These are phyloP conservation scores for Mycena latifolia DNA, from an alignment of 768 basidiomycete genomes.

Conservation along the genomic window DNA sequence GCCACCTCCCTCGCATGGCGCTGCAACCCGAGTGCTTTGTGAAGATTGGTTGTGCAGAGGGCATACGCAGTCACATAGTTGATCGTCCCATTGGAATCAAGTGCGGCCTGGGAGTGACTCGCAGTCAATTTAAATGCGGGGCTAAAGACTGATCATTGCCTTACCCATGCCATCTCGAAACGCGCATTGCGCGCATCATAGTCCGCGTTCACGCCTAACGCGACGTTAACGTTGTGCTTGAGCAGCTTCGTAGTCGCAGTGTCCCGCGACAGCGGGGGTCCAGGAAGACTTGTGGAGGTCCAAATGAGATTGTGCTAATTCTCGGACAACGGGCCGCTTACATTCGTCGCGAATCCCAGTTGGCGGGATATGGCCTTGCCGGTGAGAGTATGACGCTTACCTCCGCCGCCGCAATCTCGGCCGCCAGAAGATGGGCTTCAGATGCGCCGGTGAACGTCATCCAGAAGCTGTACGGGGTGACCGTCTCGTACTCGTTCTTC, in stretches of 20 bases:
- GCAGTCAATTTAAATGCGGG: no score
- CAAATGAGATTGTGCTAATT: no score
- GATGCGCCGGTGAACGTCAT: constrained; percentile 70
- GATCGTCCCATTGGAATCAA: constrained; percentile 56
- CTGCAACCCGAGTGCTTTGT: constrained; percentile 53
- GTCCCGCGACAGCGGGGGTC: constrained; percentile 73
- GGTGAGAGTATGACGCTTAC: constrained; percentile 81
- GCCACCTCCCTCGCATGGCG: constrained; percentile 27
- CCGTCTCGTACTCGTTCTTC: constrained; percentile 63
- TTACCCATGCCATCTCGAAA: constrained; percentile 73
- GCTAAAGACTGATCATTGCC: no score
- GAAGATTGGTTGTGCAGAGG: constrained; percentile 56
- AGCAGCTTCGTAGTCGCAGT: constrained; percentile 68
- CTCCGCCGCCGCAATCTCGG: constrained; percentile 68
- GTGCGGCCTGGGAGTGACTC: no score
- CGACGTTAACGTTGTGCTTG: constrained; percentile 72
- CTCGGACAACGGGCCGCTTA: constrained; percentile 53
- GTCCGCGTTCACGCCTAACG: constrained; percentile 69
- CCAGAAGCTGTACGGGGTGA: constrained; percentile 45
- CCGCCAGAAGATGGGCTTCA: constrained; percentile 74
- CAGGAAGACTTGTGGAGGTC: constrained; percentile 76
- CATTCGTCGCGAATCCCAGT: constrained; percentile 78
- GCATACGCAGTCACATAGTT: constrained; percentile 51
- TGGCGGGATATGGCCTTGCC: constrained; percentile 69
- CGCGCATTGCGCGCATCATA: constrained; percentile 77